Evolutionary conservation across 768 basidiomycete species (phyloP).

Genomic region (Cystoderma amianthinum): DNA sequence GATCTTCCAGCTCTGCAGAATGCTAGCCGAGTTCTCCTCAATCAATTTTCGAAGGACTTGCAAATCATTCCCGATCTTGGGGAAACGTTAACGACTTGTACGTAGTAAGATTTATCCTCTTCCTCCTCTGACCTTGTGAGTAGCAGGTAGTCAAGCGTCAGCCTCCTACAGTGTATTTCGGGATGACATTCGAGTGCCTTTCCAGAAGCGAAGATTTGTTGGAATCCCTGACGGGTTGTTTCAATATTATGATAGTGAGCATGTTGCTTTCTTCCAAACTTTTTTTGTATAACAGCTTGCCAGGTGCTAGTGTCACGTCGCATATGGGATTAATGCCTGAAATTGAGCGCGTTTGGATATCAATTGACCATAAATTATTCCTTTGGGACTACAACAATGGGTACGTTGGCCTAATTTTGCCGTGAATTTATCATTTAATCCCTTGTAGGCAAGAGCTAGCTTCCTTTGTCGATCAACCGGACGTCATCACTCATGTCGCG

Average conservation of each 20-base stretch:
- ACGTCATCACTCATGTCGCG: constrained; percentile 84
- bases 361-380: constrained; percentile 89
- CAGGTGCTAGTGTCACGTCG: constrained; percentile 65
- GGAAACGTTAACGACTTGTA: constrained; percentile 59
- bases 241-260: constrained; percentile 70
- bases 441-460: constrained; percentile 73
- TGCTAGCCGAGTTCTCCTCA: constrained; percentile 62
- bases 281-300: constrained; percentile 8
- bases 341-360: constrained; percentile 93
- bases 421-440: background rate
- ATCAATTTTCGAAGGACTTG: constrained; percentile 65
- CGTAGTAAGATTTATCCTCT: constrained; percentile 13
- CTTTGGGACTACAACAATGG: constrained; percentile 96
- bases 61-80: constrained; percentile 72
- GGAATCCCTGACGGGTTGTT: constrained; percentile 76
- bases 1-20: constrained; percentile 59
- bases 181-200: constrained; percentile 73
- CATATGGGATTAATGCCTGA: constrained; percentile 91
- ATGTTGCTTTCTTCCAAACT: constrained; percentile 1
- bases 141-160: constrained; percentile 64
- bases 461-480: constrained; percentile 87
- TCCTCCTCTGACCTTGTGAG: constrained; percentile 7
- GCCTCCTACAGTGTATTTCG: constrained; percentile 73
- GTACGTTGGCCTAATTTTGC: constrained; percentile 35
- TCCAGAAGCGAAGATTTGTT: constrained; percentile 70